Evolutionary conservation across 805 yeast species (phyloP), one percentile per base, ranked within the genome.

Genomic region (Yarrowia alimentaria): DNA sequence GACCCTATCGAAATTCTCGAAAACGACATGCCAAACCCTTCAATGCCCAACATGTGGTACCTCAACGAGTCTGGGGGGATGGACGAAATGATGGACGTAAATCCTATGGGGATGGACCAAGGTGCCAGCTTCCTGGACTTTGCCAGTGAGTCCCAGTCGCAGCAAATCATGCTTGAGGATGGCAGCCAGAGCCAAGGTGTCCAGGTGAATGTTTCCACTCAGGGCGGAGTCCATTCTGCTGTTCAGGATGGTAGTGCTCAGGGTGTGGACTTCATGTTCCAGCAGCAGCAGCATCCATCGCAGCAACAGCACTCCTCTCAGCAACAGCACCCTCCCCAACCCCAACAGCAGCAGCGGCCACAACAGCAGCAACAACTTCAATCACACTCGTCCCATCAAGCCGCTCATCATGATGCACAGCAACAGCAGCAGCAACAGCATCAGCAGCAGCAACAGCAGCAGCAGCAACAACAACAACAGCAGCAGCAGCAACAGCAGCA

Each of bases 231-330:
- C 11, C 29, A 14, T 4, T 25, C 16, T 10, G 26, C 14, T 20
- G 29, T 26, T 5, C 47, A 28, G 3, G 47, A 40, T 3, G n/a
- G n/a, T n/a, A n/a, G n/a, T n/a, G n/a, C n/a, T n/a, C 47, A 38
- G 18, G 24, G 24, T 19, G 47, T 40, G 13, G 47, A 40, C 7
- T 40, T 26, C 13, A 40, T 40, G 33, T 40, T 40, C 19, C 47
- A 40, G 19, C 47, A 40, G 19, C 47, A 35, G 28, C 38, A n/a
- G 17, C 38, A 53, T 25, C 17, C 40, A 9, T 26, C 16, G 20
- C 53, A 45, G 18, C 37, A 21, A 7, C 53, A 54, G 18, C 35
- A 51, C 9, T 31, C 50, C n/a, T 14, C 40, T 9, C 47, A 45
- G 11, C 32, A 21, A 16, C 16, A 19, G 13, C 53, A 51, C 10